Percentiles rank a stretch among this genome's conserved stretches.
Conservation (phyloP, 2,329 filamentous ascomycete species). For the Phyllosticta citriasiana region DNA sequence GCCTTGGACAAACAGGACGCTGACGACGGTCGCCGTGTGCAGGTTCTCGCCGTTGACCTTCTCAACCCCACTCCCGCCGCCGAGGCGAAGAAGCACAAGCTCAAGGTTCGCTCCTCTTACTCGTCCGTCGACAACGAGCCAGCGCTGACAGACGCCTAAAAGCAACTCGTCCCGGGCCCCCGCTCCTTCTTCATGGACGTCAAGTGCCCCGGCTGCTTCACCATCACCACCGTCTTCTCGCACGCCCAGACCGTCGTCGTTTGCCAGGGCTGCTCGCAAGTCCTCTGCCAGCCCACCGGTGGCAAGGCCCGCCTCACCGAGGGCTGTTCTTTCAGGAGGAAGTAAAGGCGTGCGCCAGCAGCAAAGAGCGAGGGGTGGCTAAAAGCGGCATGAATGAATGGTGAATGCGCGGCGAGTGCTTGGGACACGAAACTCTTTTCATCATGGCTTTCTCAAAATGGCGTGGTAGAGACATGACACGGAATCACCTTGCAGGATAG, state of each 20-base stretch:
- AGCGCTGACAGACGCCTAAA: constrained; percentile 11
- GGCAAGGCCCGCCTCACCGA: constrained; percentile 98
- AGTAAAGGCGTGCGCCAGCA: constrained; percentile 56
- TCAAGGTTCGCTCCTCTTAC: constrained; percentile 64
- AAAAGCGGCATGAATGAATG: constrained; percentile 26
- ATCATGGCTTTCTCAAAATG: constrained; percentile 23
- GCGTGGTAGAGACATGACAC: constrained; percentile 14
- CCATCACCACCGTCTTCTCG: constrained; percentile 99
- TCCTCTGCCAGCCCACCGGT: constrained; percentile 98
- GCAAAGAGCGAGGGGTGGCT: constrained; percentile 23
- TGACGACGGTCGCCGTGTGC: constrained; percentile 19
- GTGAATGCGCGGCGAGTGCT: constrained; percentile 12
- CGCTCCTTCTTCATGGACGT: constrained; percentile 99
- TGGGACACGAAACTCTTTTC: constrained; percentile 13
- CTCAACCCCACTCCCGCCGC: constrained; percentile 96
- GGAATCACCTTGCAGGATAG: constrained; percentile 33
- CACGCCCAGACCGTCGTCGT: constrained; percentile 99
- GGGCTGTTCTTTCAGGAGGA: constrained; percentile 99
- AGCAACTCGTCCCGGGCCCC: constrained; percentile 90
- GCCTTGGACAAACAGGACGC: constrained; percentile 5
- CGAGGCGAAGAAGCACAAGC: constrained; percentile 99
- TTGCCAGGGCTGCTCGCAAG: constrained; percentile 97
- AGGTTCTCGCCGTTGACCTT: constrained; percentile 99
- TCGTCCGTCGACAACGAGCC: neutral
- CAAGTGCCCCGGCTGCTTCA: constrained; percentile 99